Evolutionary conservation across 2,329 filamentous ascomycete genomes (phyloP).

Genomic region (Penicillium brasilianum): DNA sequence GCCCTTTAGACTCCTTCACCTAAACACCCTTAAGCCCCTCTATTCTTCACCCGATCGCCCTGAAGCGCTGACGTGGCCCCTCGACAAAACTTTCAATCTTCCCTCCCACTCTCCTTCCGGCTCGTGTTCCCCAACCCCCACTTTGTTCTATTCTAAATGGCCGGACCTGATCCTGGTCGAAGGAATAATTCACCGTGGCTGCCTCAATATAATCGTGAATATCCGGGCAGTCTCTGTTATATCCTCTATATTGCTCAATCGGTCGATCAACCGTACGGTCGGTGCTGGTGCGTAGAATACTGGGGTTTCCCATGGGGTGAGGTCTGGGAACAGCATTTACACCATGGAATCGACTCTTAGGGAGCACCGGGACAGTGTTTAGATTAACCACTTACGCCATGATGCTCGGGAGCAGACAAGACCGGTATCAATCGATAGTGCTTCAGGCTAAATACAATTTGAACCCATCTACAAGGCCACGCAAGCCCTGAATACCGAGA

Average conservation of each 20-base stretch:
- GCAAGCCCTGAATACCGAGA: background rate
- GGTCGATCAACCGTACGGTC: background rate
- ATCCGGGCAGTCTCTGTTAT: background rate
- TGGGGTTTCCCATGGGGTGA: background rate
- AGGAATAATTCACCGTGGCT: too few species aligned
- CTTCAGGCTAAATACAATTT: background rate
- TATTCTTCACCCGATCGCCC: too few species aligned
- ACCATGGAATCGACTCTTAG: background rate
- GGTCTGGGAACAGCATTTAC: background rate
- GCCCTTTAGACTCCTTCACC: too few species aligned
- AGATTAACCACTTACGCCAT: background rate
- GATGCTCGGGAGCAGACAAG: background rate
- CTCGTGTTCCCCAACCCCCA: too few species aligned
- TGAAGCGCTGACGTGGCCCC: too few species aligned
- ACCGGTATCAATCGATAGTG: background rate
- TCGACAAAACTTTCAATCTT: too few species aligned
- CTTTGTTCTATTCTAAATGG: too few species aligned
- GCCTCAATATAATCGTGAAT: background rate
- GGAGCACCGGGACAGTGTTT: background rate
- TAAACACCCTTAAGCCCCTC: too few species aligned
- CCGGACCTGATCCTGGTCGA: too few species aligned
- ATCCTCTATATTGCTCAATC: background rate
- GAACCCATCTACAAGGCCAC: background rate
- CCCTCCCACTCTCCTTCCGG: too few species aligned
- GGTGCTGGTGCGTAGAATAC: background rate